Conservation (phyloP, 148 eudicot genomes). For the Dianthus caryophyllus region DNA sequence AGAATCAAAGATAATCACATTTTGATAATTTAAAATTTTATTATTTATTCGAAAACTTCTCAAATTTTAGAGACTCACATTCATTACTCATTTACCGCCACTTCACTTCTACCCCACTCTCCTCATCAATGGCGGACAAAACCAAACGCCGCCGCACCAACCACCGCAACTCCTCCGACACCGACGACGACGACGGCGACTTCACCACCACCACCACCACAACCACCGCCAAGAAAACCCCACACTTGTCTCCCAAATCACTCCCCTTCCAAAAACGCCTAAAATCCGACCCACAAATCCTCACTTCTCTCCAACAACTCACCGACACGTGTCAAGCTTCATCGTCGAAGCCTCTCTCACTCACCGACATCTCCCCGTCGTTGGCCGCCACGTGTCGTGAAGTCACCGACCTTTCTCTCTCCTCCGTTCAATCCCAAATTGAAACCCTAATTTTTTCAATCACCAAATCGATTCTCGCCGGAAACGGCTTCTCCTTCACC, state of each 20-base stretch:
- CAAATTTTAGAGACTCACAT: too few species aligned
- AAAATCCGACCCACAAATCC: conserved; percentile 56
- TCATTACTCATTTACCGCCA: background rate
- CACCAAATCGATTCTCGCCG: conserved; percentile 70
- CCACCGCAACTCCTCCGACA: conserved; percentile 27
- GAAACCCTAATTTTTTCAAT: conserved; percentile 57
- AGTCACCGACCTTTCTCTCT: conserved; percentile 78
- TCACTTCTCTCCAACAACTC: conserved; percentile 46
- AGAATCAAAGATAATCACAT: too few species aligned
- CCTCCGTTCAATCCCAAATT: conserved; percentile 72
- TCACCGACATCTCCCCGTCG: conserved; percentile 47
- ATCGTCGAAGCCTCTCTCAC: conserved; percentile 35
- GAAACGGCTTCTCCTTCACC: conserved; percentile 67
- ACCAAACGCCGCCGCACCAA: conserved; percentile 58
- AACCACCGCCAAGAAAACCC: conserved; percentile 11
- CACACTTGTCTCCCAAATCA: conserved; percentile 26
- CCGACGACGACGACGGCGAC: conserved; percentile 36
- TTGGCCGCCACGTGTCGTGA: conserved; percentile 80
- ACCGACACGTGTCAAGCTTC: conserved; percentile 16
- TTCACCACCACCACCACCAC: background rate
- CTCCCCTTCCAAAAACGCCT: conserved; percentile 57
- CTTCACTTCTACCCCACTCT: background rate
- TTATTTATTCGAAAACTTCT: too few species aligned
- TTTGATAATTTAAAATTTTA: too few species aligned
- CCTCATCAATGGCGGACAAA: conserved; percentile 55